A percentile compares a stretch with the other conserved stretches of the same genome.
Conservation (phyloP, 495 filamentous ascomycete species). For the Jackrogersella minutella region DNA sequence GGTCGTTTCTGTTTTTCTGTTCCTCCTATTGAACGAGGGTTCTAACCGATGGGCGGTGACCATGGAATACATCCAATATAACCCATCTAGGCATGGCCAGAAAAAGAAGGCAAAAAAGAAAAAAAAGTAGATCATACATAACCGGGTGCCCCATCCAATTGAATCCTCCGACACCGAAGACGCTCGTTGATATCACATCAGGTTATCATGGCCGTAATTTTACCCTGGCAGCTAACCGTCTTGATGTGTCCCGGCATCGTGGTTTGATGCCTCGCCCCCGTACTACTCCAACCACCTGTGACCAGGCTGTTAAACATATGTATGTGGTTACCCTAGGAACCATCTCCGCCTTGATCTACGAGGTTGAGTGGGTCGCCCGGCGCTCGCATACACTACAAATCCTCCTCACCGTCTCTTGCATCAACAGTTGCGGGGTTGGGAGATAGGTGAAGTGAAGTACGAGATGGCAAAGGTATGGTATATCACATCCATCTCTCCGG, state of each 20-base stretch:
- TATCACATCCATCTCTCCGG: not conserved
- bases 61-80: no score
- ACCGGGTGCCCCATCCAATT: not conserved
- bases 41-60: not conserved
- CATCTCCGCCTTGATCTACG: not conserved
- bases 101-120: no score
- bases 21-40: not conserved
- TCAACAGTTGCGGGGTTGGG: not conserved
- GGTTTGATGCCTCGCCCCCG: constrained; percentile 1
- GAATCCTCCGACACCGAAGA: not conserved
- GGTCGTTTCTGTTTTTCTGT: not conserved
- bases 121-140: no score
- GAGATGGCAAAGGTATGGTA: not conserved
- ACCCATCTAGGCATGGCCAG: no score
- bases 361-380: constrained; percentile 1
- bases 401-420: constrained; percentile 25
- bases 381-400: constrained; percentile 2
- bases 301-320: not conserved
- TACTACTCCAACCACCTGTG: constrained; percentile 13
- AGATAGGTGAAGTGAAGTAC: not conserved
- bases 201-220: not conserved
- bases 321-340: not conserved
- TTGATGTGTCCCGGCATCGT: constrained; percentile 9
- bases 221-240: not conserved
- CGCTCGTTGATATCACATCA: constrained; percentile 18